Base-by-base conservation (phyloP, 805 yeast genomes). In the Scheffersomyces coipomensis region DNA sequence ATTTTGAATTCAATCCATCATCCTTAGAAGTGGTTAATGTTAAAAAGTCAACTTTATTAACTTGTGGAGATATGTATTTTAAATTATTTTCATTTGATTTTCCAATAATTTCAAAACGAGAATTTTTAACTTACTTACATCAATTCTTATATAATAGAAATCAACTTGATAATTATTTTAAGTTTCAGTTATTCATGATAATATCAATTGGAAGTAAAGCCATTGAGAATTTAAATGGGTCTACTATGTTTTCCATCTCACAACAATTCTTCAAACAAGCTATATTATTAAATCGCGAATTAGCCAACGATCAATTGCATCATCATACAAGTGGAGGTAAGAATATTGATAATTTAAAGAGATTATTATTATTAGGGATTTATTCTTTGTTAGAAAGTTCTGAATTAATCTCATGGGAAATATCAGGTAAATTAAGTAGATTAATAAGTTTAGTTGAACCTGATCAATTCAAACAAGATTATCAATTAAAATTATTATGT, bases 341-440 rank as follows among this genome's bases (percentile, higher is more conserved):
- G 39, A 67, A 68, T 44, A 40, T 64, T 5, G 68, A 63, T 16
- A 66, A 75, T 1, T 36, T 76, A 2, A 64, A 62, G 42, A 61
- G 73, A 36, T 46, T 76, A 29, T 37, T 75, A 19, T 51, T 76
- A 4, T 53, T 77, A 13, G 78, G 77, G 9, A 61, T 77, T 19
- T 75, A 73, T 47, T 72, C 81, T 0, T 71, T 73, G 36, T 75
- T 74, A 48, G 79, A 76, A 44, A 71, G 74, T 9, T 54, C 66
- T 29, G 78, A 78, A 3, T 61, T 70, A 9, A 65, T 73, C 18
- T 65, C 80, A 1, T 76, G 81, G 83, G 71, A 75, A 27, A 62
- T 76, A 17, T 69, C 72, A 38, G 79, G 82, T 1, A 50, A 74
- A 17, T 56, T 75, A 22, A 60, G 72, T 45, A 53, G 82, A 46